These are phyloP conservation scores for Seminavis robusta DNA, from an alignment of 108 stramenopile genomes.

Conservation along the genomic window DNA sequence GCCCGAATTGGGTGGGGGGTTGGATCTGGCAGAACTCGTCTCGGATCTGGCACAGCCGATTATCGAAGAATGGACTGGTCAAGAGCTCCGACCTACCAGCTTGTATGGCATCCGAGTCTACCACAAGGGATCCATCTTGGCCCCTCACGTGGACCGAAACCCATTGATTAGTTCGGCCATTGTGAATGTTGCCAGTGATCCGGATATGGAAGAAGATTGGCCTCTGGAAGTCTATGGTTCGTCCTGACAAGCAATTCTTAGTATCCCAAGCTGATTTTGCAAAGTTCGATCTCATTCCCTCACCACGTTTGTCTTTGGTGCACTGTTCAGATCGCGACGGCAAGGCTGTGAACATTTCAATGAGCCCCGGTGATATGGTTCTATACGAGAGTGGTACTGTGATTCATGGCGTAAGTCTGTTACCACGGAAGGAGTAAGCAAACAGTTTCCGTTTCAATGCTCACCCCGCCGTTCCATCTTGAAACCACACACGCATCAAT, in stretches of 20 bases:
- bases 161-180: conserved; percentile 87
- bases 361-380: conserved; percentile 88
- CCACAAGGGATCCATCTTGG: conserved; percentile 55
- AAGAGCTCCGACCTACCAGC: conserved; percentile 68
- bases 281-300: too few relatives aligned
- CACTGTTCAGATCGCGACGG: conserved; percentile 74
- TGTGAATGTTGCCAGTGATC: conserved; percentile 81
- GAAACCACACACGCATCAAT: too few relatives aligned
- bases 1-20: conserved; percentile 34
- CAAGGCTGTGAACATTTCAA: conserved; percentile 83
- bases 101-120: conserved; percentile 85
- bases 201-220: conserved; percentile 61
- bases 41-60: conserved; percentile 21
- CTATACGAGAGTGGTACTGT: conserved; percentile 85
- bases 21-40: conserved; percentile 31
- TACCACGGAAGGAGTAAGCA: too few relatives aligned
- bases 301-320: too few relatives aligned
- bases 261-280: too few relatives aligned
- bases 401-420: conserved; percentile 85
- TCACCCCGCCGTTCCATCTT: too few relatives aligned
- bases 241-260: too few relatives aligned
- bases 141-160: conserved; percentile 83
- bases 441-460: conserved; percentile 86
- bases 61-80: conserved; percentile 87
- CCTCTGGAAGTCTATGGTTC: conserved; percentile 87